Evolutionary conservation across 164 flowering plant species (phyloP).

Genomic region (Chimonanthus salicifolius): DNA sequence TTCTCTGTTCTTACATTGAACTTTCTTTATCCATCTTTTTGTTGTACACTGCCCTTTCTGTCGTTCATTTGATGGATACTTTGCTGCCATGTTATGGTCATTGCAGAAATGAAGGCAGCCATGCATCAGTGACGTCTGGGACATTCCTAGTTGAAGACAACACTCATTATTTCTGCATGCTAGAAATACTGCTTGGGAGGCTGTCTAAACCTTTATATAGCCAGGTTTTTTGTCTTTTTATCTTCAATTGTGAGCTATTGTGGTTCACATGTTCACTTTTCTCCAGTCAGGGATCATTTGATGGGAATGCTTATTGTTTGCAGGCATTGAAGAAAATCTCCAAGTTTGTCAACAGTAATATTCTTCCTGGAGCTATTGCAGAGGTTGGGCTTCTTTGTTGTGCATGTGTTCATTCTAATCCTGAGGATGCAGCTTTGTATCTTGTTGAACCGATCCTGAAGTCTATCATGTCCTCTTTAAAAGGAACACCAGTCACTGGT

Average conservation of each 20-base stretch:
- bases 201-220: slow-evolving; percentile 69
- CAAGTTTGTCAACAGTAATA: slow-evolving; percentile 82
- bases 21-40: slow-evolving; percentile 1
- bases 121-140: slow-evolving; percentile 71
- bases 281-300: background rate
- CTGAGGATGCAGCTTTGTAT: slow-evolving; percentile 72
- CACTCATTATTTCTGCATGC: slow-evolving; percentile 91
- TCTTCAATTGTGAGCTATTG: background rate
- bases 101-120: slow-evolving; percentile 78
- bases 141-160: slow-evolving; percentile 96
- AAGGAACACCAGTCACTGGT: slow-evolving; percentile 72
- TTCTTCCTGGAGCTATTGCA: slow-evolving; percentile 96
- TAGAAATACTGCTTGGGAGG: slow-evolving; percentile 82
- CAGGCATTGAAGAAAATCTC: slow-evolving; percentile 93
- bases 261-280: background rate
- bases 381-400: slow-evolving; percentile 98
- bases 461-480: slow-evolving; percentile 70
- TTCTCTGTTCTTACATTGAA: background rate
- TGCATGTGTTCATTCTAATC: slow-evolving; percentile 90
- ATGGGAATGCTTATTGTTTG: slow-evolving; percentile 8
- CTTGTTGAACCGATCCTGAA: slow-evolving; percentile 71
- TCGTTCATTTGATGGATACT: slow-evolving; percentile 2
- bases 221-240: slow-evolving; percentile 48
- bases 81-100: slow-evolving; percentile 8
- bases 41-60: background rate